A percentile compares a stretch with the other conserved stretches of the same genome.
Conservation (phyloP, 129 eudicot species). For the Rutidosis leptorrhynchoides region DNA sequence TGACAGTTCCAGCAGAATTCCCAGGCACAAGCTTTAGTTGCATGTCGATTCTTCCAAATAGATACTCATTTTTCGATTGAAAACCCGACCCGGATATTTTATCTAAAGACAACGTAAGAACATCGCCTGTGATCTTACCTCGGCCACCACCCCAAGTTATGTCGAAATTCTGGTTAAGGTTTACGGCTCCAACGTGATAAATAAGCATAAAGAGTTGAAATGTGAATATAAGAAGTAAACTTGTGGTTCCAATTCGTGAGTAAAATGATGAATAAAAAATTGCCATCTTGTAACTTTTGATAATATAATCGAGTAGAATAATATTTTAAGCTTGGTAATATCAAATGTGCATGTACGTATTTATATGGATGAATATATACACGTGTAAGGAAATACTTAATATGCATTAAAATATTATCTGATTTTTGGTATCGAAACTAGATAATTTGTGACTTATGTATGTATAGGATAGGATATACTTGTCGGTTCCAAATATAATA, state of each 20-base stretch:
- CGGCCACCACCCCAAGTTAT: slow-evolving; percentile 46
- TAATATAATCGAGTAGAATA: background rate
- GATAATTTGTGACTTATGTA: background rate
- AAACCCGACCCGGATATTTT: slow-evolving; percentile 44
- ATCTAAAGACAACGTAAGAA: slow-evolving; percentile 43
- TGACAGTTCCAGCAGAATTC: slow-evolving; percentile 49
- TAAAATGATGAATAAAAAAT: background rate
- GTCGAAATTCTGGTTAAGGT: slow-evolving; percentile 32
- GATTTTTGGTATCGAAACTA: background rate
- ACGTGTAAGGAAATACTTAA: background rate
- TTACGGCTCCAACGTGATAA: slow-evolving; percentile 9
- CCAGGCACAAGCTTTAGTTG: slow-evolving; percentile 44
- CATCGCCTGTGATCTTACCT: slow-evolving; percentile 39
- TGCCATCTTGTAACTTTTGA: slow-evolving; percentile 12
- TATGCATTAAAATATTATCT: background rate
- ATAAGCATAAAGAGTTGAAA: slow-evolving; percentile 3
- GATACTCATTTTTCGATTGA: slow-evolving; percentile 34
- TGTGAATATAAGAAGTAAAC: background rate
- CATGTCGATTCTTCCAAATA: slow-evolving; percentile 41
- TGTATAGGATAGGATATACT: background rate
- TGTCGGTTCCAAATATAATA: background rate
- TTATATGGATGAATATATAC: background rate
- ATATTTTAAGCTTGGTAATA: background rate
- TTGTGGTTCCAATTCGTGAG: slow-evolving; percentile 9
- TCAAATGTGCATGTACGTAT: background rate